Evolutionary conservation across 805 yeast species (phyloP), one percentile per base, ranked within the genome.

Genomic region (Saturnispora bothae): DNA sequence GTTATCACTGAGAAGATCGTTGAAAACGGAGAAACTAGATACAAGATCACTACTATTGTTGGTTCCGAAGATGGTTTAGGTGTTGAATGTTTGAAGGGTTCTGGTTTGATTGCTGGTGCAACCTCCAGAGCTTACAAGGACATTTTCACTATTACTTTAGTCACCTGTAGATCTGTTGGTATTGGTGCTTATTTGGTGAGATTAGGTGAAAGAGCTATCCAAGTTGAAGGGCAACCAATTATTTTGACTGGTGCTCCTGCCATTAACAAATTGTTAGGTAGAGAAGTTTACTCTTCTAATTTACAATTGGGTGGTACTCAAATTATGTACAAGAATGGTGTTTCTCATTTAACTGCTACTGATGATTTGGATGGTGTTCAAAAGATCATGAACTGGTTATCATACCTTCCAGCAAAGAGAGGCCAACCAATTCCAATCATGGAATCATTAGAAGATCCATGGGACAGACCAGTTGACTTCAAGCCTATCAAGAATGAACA

Each of bases 91-190:
- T 76, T 92, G 63, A 78, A 79, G 65, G 99, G 99, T 28, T 89
- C 97, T 39, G 99, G 97, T 66, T 71, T 92, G 56, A 92, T 92
- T 65, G 99, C 99, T 17, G 99, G 99, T 64, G 95, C 95, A 21
- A 92, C 99, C 33, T 83, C 96, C 10, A 79, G 85, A 60, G 98
- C 98, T 16, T 92, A 92, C 75, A 83, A 83, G 60, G 99, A 92
- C 57, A 92, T 92, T 46, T 92, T 92, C 69, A 92, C 99, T 16
- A 76, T 88, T 43, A 89, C 98, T n/a, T 71, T 92, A 60, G 98
- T 92, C 40, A 92, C 98, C n/a, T 88, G 97, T 68, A 80, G 99
- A 72, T 88, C 97, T 37, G 99, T 92, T 54, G 99, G 99, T 79
- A 92, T 92, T 61, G 99, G 99, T 69, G 99, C 99, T 33, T 92